These are phyloP conservation scores for Dacryopinax spathularia DNA, from an alignment of 768 basidiomycete genomes.

Conservation along the genomic window DNA sequence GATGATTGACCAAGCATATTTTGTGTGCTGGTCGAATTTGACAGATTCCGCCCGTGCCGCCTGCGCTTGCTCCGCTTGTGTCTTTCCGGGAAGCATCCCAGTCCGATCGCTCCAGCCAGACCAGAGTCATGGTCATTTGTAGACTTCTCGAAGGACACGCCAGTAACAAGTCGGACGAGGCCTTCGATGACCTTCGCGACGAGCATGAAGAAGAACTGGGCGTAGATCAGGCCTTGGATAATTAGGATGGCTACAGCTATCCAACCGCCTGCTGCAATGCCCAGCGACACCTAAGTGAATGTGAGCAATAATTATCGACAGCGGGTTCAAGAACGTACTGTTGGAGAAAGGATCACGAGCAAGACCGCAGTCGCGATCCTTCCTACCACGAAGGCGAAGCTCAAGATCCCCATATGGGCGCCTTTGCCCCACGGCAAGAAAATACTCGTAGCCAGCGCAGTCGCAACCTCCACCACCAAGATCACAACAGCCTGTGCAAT, in stretches of 20 bases:
- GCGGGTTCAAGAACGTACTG: conserved; percentile 63
- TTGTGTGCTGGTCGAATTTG: conserved; percentile 6
- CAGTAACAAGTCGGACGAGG: conserved; percentile 56
- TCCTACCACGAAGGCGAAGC: conserved; percentile 83
- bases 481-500: conserved; percentile 86
- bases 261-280: conserved; percentile 71
- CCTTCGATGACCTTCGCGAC: conserved; percentile 75
- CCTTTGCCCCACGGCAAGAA: conserved; percentile 97
- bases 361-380: conserved; percentile 82
- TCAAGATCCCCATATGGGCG: conserved; percentile 90
- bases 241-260: conserved; percentile 88
- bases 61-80: conserved; percentile 27
- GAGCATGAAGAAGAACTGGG: conserved; percentile 70
- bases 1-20: conserved; percentile 18
- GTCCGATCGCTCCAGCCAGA: conserved; percentile 66
- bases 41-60: conserved; percentile 17
- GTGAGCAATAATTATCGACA: conserved; percentile 7
- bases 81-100: conserved; percentile 52
- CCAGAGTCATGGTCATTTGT: conserved; percentile 70
- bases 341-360: conserved; percentile 76
- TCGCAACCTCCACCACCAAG: conserved; percentile 72
- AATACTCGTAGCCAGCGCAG: conserved; percentile 76
- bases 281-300: conserved; percentile 59
- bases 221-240: conserved; percentile 57
- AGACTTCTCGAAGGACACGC: conserved; percentile 72